Evolutionary conservation across 1,284 basidiomycete species (phyloP).

Genomic region (Filobasidium uniguttulatum): DNA sequence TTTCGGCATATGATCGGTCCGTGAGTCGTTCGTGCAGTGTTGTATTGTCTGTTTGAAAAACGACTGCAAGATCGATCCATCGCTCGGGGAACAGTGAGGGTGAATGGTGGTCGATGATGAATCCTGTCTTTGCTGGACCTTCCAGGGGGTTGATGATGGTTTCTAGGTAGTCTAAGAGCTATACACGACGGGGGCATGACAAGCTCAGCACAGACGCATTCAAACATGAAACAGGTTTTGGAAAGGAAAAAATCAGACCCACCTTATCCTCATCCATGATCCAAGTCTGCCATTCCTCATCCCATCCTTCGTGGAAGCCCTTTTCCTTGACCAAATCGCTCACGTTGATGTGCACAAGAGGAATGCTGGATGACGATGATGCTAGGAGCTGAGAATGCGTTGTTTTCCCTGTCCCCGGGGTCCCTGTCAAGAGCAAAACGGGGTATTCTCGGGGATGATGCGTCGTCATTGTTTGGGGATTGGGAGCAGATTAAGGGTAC

Average conservation of each 20-base stretch:
- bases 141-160: constrained; percentile 39
- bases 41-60: constrained; percentile 74
- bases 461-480: constrained; percentile 32
- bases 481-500: too few species aligned
- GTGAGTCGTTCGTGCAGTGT: not conserved
- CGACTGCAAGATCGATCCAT: constrained; percentile 94
- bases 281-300: constrained; percentile 89
- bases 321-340: constrained; percentile 78
- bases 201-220: not conserved
- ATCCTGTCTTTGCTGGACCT: constrained; percentile 41
- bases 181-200: not conserved
- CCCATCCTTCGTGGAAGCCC: constrained; percentile 67
- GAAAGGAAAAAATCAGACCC: constrained; percentile 15
- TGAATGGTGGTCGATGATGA: constrained; percentile 95
- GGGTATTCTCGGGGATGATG: constrained; percentile 43
- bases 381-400: constrained; percentile 72
- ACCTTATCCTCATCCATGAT: constrained; percentile 92
- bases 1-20: constrained; percentile 64
- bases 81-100: constrained; percentile 89
- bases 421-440: constrained; percentile 83
- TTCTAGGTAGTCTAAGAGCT: constrained; percentile 82
- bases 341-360: constrained; percentile 72
- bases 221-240: not conserved
- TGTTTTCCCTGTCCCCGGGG: constrained; percentile 60
- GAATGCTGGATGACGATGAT: constrained; percentile 45